phyloP scores from a whole-genome alignment of 139 green algal species.

The Desmodesmus armatus region DNA sequence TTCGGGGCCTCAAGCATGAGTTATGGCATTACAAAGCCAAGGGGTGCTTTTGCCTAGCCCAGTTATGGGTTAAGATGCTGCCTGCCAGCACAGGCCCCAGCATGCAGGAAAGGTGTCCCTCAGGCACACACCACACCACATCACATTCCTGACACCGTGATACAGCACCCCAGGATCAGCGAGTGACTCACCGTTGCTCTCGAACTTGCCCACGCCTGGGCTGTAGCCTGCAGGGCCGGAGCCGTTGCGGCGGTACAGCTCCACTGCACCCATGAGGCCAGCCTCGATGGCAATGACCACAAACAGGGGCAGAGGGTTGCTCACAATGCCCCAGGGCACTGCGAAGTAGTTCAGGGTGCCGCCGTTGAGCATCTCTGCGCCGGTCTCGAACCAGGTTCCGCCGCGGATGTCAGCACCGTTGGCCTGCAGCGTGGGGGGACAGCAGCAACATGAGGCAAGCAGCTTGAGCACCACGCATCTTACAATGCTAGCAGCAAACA shows the following conservation, averaged over 20 bases:
- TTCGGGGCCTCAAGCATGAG: too few relatives aligned
- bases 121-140: too few relatives aligned
- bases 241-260: constrained; percentile 86
- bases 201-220: constrained; percentile 94
- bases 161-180: too few relatives aligned
- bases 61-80: too few relatives aligned
- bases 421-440: constrained; percentile 91
- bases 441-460: constrained; percentile 90
- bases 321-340: constrained; percentile 87
- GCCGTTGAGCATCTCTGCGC: constrained; percentile 93
- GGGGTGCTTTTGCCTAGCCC: too few relatives aligned
- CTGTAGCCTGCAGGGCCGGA: constrained; percentile 90
- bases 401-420: constrained; percentile 91
- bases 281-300: constrained; percentile 84
- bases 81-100: too few relatives aligned
- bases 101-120: too few relatives aligned
- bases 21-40: too few relatives aligned
- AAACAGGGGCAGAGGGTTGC: constrained; percentile 93
- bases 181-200: constrained; percentile 58
- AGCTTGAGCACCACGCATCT: too few relatives aligned
- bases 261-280: constrained; percentile 88
- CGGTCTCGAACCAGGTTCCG: constrained; percentile 95
- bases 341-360: constrained; percentile 97
- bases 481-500: too few relatives aligned
- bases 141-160: too few relatives aligned